These are phyloP conservation scores for Aureobasidium sp. DNA, from an alignment of 2,329 filamentous ascomycete genomes.

Conservation along the genomic window DNA sequence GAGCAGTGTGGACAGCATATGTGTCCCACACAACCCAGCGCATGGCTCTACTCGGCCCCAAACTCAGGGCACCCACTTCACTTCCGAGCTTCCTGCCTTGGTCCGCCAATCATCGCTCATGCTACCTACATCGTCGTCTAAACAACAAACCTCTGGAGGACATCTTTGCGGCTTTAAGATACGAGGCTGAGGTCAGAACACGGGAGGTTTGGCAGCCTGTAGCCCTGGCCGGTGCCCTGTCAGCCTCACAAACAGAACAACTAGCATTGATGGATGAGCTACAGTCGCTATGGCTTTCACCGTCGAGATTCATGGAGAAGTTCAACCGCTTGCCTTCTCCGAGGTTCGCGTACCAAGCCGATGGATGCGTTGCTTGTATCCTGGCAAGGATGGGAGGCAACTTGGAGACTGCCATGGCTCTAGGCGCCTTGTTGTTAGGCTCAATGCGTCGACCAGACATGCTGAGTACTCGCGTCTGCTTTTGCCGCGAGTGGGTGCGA, in stretches of 20 bases:
- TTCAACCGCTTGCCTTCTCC: slow-evolving; percentile 1
- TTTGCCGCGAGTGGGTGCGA: slow-evolving; percentile 20
- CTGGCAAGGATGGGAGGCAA: slow-evolving; percentile 18
- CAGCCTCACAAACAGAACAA: slow-evolving; percentile 4
- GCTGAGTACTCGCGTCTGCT: slow-evolving; percentile 23
- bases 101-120: slow-evolving; percentile 3
- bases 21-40: neutral
- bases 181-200: slow-evolving; percentile 16
- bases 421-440: slow-evolving; percentile 23
- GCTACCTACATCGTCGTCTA: slow-evolving; percentile 21
- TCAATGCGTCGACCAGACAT: slow-evolving; percentile 18
- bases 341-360: slow-evolving; percentile 15
- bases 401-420: slow-evolving; percentile 17
- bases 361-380: slow-evolving; percentile 23
- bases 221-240: neutral
- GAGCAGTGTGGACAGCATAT: slow-evolving; percentile 1
- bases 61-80: slow-evolving; percentile 20
- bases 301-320: slow-evolving; percentile 9
- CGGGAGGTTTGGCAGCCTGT: slow-evolving; percentile 16
- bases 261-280: slow-evolving; percentile 14
- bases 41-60: slow-evolving; percentile 18
- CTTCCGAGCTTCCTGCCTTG: slow-evolving; percentile 6
- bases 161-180: slow-evolving; percentile 19
- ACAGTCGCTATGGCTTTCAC: slow-evolving; percentile 19
- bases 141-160: slow-evolving; percentile 20